phyloP scores from a whole-genome alignment of 2,329 filamentous ascomycete genomes.

The Chrysoporthe deuterocubensis region DNA sequence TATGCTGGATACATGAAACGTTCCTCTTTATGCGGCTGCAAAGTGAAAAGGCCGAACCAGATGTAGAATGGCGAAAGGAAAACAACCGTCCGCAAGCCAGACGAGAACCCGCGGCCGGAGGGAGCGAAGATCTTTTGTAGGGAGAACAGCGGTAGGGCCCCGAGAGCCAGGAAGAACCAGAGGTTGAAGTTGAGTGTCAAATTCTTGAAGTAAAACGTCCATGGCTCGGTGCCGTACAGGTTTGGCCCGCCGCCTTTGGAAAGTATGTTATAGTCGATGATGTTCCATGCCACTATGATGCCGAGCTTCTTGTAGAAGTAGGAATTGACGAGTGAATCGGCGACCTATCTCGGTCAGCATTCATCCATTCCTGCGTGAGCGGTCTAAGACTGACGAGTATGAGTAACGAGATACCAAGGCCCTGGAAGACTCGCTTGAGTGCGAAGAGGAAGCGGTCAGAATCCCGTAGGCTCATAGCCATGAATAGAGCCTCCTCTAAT shows the following conservation, averaged over 20 bases:
- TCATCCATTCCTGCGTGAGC: slow-evolving; percentile 19
- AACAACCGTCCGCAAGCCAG: slow-evolving; percentile 74
- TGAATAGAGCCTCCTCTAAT: slow-evolving; percentile 66
- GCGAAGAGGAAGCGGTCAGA: slow-evolving; percentile 64
- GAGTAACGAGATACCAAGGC: slow-evolving; percentile 66
- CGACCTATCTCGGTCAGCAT: slow-evolving; percentile 52
- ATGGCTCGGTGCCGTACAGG: slow-evolving; percentile 94
- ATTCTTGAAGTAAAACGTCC: slow-evolving; percentile 96
- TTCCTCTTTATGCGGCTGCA: slow-evolving; percentile 96
- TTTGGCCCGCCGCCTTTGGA: slow-evolving; percentile 80
- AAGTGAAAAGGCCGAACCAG: slow-evolving; percentile 89
- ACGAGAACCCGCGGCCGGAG: slow-evolving; percentile 66
- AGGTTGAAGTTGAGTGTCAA: slow-evolving; percentile 92
- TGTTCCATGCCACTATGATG: slow-evolving; percentile 80
- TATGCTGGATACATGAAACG: slow-evolving; percentile 98
- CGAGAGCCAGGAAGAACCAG: slow-evolving; percentile 83
- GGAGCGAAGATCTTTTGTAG: slow-evolving; percentile 70
- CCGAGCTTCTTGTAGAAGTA: slow-evolving; percentile 83
- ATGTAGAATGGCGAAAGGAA: slow-evolving; percentile 89
- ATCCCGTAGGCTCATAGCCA: slow-evolving; percentile 59
- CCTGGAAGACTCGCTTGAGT: slow-evolving; percentile 66
- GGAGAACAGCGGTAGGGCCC: slow-evolving; percentile 74
- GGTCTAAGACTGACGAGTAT: slow-evolving; percentile 63
- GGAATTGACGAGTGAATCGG: slow-evolving; percentile 74
- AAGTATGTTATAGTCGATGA: slow-evolving; percentile 95